phyloP scores from a whole-genome alignment of 129 eudicot genomes.

The Lactuca sativa region DNA sequence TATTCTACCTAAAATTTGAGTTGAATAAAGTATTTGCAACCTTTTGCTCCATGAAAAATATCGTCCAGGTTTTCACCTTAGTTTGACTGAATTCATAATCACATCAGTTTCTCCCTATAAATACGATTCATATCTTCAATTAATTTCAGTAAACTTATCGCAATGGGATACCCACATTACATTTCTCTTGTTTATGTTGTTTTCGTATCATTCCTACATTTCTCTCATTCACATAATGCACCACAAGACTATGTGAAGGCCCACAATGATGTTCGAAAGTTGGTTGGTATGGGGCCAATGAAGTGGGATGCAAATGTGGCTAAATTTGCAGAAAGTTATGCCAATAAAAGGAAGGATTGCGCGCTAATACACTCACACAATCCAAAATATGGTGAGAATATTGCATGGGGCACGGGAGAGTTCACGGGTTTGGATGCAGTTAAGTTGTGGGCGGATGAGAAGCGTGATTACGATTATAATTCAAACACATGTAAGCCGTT shows the following conservation, averaged over 20 bases:
- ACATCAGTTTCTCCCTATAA: conserved; percentile 15
- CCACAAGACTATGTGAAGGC: conserved; percentile 36
- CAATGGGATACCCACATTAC: conserved; percentile 21
- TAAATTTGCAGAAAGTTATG: conserved; percentile 28
- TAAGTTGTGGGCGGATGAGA: conserved; percentile 50
- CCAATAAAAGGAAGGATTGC: conserved; percentile 30
- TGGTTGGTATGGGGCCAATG: conserved; percentile 22
- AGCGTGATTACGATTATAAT: conserved; percentile 32
- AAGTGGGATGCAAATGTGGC: conserved; percentile 21
- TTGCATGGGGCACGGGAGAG: conserved; percentile 43
- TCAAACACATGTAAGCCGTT: conserved; percentile 34
- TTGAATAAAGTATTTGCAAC: conserved; percentile 17
- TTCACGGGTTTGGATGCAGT: conserved; percentile 44
- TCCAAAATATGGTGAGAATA: conserved; percentile 56
- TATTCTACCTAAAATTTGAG: conserved; percentile 32
- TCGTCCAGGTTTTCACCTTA: neutral
- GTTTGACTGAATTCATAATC: neutral
- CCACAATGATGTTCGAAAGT: conserved; percentile 27
- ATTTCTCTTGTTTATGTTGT: conserved; percentile 24
- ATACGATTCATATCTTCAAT: neutral
- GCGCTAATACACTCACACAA: conserved; percentile 41
- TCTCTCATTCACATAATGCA: conserved; percentile 19
- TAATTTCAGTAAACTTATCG: neutral
- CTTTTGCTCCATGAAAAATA: conserved; percentile 1
- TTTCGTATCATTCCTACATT: conserved; percentile 11